phyloP scores from a whole-genome alignment of 2,329 filamentous ascomycete species.

The Ceratocystis albifundus region DNA sequence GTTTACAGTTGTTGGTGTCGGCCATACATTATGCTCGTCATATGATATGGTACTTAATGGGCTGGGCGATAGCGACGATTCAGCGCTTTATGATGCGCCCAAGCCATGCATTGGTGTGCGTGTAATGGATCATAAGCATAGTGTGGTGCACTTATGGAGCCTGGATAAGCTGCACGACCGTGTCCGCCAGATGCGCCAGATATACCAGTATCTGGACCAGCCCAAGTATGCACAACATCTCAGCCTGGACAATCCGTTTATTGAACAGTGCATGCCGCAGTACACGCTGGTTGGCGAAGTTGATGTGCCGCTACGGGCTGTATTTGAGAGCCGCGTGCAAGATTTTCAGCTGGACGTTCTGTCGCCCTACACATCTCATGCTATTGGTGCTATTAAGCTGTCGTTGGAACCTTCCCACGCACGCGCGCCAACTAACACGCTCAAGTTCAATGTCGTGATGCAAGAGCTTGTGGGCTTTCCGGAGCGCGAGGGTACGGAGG shows the following conservation, averaged over 20 bases:
- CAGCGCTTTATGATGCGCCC: slow-evolving; percentile 63
- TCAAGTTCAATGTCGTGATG: slow-evolving; percentile 99
- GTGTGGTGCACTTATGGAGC: slow-evolving; percentile 85
- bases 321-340: slow-evolving; percentile 89
- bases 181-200: slow-evolving; percentile 84
- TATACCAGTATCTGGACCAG: slow-evolving; percentile 91
- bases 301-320: slow-evolving; percentile 80
- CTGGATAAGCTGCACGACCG: slow-evolving; percentile 81
- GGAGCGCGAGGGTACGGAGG: slow-evolving; percentile 86
- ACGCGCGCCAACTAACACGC: slow-evolving; percentile 75
- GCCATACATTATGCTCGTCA: slow-evolving; percentile 79
- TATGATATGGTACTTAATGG: slow-evolving; percentile 95
- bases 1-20: slow-evolving; percentile 80
- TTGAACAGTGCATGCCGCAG: slow-evolving; percentile 78
- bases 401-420: slow-evolving; percentile 89
- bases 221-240: slow-evolving; percentile 92
- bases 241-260: slow-evolving; percentile 83
- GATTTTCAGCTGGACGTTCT: slow-evolving; percentile 85
- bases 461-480: slow-evolving; percentile 90
- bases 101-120: slow-evolving; percentile 88
- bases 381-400: slow-evolving; percentile 79
- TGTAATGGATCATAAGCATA: slow-evolving; percentile 80
- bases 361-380: slow-evolving; percentile 83
- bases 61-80: slow-evolving; percentile 72
- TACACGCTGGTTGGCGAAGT: slow-evolving; percentile 89